Base-by-base conservation (phyloP, 1,284 basidiomycete genomes). In the Xerocomus nothofagi region DNA sequence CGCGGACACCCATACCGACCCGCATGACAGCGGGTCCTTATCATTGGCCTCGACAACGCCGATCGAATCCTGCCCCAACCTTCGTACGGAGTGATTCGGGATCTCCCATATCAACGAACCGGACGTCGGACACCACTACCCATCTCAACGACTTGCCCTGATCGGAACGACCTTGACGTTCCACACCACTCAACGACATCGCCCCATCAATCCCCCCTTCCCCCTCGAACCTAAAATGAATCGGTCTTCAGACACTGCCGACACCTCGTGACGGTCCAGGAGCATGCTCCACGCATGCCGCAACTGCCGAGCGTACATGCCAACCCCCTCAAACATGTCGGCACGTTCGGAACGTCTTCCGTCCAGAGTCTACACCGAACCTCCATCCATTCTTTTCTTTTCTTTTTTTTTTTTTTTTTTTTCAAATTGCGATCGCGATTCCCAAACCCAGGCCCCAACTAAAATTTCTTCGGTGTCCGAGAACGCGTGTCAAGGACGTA, bases 11-110 rank as follows among this genome's bases (percentile, higher is more conserved):
- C 55, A 49, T 57, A 44, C 45, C 47, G 31, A 48, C 44, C 32
- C 24, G 36, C 34, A 33, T 48, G 59, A 53, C 59, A 59, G 42
- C 44, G 56, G 37, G 29, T 45, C 32, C 43, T 26, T 24, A 34
- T 27, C 29, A 26, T 39, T 59, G 53, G 36, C 44, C 17, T 33
- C 27, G 36, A 58, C 39, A 42, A n/a, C 44, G 9, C 55, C 34
- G 36, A 24, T 41, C 45, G 20, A 39, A 17, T 36, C 15, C 34
- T 39, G 6, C 33, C 32, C 37, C 53, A 39, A 54, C 10, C n/a
- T n/a, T n/a, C n/a, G 15, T 8, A 17, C 57, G 60, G 57, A 50
- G 36, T 18, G 42, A 57, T 23, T 43, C 57, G 59, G 60, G 18
- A n/a, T n/a, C n/a, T n/a, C 39, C 20, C 36, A n/a, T 38, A 39